Evolutionary conservation across 768 basidiomycete species (phyloP).

Genomic region (Mycena epipterygia): DNA sequence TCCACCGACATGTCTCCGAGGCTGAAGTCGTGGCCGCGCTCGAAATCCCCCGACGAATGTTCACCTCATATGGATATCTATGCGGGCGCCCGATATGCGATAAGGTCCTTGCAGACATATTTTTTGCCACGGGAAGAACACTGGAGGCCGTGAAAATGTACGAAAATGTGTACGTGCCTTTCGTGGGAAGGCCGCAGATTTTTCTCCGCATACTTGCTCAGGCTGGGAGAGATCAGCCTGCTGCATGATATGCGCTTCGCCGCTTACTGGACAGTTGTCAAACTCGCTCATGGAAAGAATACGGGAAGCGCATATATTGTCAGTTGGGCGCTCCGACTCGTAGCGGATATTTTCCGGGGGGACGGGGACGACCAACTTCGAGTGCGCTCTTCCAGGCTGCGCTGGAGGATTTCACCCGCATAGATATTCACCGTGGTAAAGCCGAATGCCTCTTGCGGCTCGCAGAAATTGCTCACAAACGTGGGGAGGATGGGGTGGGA

Average conservation of each 20-base stretch:
- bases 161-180: background rate
- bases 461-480: background rate
- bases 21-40: background rate
- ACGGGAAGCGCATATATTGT: background rate
- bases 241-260: background rate
- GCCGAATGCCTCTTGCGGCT: background rate
- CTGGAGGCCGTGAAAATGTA: background rate
- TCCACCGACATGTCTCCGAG: too few species aligned
- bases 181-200: background rate
- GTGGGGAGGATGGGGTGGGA: background rate
- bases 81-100: constrained; percentile 8
- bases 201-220: background rate
- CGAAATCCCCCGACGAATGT: constrained; percentile 5
- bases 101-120: background rate
- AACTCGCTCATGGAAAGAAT: background rate
- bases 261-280: background rate
- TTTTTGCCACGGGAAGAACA: background rate
- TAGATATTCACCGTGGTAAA: background rate
- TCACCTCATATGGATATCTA: background rate
- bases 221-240: background rate
- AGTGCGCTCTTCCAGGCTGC: background rate
- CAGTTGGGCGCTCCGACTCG: background rate
- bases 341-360: too few species aligned
- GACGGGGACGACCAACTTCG: background rate
- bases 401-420: background rate